Evolutionary conservation across 345 rosid genomes (phyloP).

Genomic region (Melaleuca quinquenervia): DNA sequence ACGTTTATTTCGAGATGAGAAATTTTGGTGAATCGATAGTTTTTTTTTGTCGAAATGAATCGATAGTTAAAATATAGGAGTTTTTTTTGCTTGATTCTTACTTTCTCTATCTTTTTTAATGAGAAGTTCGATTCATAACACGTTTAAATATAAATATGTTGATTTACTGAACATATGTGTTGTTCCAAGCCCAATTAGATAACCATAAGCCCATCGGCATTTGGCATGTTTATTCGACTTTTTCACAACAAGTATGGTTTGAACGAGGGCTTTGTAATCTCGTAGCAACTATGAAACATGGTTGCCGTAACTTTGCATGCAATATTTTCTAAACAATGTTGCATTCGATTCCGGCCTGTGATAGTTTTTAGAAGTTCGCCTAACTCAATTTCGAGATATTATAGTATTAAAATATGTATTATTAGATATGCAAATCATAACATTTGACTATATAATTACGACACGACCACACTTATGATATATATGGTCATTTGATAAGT

Average conservation of each 20-base stretch:
- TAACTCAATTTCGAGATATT: not conserved
- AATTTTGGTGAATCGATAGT: no score
- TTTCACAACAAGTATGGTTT: not conserved
- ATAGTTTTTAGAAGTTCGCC: not conserved
- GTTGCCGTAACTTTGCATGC: no score
- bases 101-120: no score
- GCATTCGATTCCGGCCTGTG: not conserved
- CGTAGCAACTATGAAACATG: fast-evolving
- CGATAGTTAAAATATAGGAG: no score
- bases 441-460: not conserved
- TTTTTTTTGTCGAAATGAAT: no score
- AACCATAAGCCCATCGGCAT: not conserved
- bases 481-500: not conserved
- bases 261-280: not conserved
- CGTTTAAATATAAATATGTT: not conserved
- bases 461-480: no score
- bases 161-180: not conserved
- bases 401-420: not conserved
- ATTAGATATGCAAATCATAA: not conserved
- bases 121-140: no score
- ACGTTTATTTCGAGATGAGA: no score
- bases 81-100: no score
- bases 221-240: not conserved
- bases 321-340: no score
- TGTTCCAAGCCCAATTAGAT: not conserved